These are phyloP conservation scores for Abrus pulchellus DNA, from an alignment of 306 rosid species.

Conservation along the genomic window DNA sequence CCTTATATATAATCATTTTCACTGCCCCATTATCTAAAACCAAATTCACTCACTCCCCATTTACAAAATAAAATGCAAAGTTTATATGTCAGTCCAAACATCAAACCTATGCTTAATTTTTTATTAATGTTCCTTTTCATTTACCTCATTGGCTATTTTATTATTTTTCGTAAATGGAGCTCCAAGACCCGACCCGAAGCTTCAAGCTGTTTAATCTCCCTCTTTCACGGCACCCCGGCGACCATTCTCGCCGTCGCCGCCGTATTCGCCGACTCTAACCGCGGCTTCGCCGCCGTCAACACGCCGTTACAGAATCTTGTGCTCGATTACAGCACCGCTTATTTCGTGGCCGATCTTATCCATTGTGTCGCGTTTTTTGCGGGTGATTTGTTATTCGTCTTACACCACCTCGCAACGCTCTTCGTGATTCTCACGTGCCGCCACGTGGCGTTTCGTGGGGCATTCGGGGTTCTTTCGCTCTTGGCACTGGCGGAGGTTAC, in stretches of 20 bases:
- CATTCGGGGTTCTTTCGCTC: constrained; percentile 62
- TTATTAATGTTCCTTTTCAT: constrained; percentile 51
- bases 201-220: constrained; percentile 71
- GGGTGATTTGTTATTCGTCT: constrained; percentile 63
- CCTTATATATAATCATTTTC: neutral
- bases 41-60: neutral
- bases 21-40: neutral
- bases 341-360: constrained; percentile 70
- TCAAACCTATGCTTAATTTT: constrained; percentile 46
- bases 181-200: constrained; percentile 82
- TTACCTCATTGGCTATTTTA: constrained; percentile 66
- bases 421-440: constrained; percentile 82
- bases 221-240: constrained; percentile 80
- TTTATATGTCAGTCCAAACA: neutral
- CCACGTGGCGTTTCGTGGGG: constrained; percentile 62
- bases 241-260: constrained; percentile 60
- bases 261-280: constrained; percentile 50
- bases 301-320: constrained; percentile 59
- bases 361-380: constrained; percentile 66
- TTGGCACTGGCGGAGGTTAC: constrained; percentile 74
- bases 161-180: constrained; percentile 72
- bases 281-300: constrained; percentile 61
- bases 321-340: constrained; percentile 83
- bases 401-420: constrained; percentile 76
- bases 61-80: neutral